A percentile compares a stretch with the other conserved stretches of the same genome.
These are phyloP conservation scores for Cryptococcus sp. DNA, from an alignment of 1,284 basidiomycete species.

Conservation along the genomic window DNA sequence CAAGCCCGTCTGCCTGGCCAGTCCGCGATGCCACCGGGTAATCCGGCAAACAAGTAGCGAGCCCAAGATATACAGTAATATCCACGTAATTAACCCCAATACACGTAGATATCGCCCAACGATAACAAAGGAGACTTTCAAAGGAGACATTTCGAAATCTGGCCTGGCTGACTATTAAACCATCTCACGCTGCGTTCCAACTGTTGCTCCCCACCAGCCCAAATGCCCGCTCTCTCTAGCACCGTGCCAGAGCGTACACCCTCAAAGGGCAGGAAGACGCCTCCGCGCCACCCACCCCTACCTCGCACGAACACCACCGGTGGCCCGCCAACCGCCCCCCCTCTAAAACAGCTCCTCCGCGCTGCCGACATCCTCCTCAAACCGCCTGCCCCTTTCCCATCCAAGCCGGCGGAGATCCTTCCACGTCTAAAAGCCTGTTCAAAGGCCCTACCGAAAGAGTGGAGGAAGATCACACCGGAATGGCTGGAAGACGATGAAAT, in stretches of 20 bases:
- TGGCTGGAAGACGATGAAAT: conserved; percentile 20
- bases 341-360: conserved; percentile 23
- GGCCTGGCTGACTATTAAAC: too few species aligned
- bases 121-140: too few species aligned
- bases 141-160: too few species aligned
- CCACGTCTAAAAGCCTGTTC: conserved; percentile 22
- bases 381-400: conserved; percentile 35
- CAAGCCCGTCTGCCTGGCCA: background rate
- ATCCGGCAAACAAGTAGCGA: background rate
- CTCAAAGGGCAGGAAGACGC: background rate
- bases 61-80: background rate
- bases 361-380: conserved; percentile 28
- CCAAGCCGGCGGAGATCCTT: conserved; percentile 21
- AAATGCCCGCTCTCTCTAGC: too few species aligned
- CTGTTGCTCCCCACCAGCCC: too few species aligned
- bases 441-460: conserved; percentile 20
- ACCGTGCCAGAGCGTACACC: too few species aligned
- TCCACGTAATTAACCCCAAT: background rate
- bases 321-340: background rate
- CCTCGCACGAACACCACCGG: background rate
- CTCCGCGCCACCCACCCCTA: background rate
- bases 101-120: too few species aligned
- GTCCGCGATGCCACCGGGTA: background rate
- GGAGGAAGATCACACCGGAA: conserved; percentile 15
- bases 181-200: too few species aligned